Evolutionary conservation across 192 early-diverging fungal genomes (phyloP).

Genomic region (Backusella psychrophila): DNA sequence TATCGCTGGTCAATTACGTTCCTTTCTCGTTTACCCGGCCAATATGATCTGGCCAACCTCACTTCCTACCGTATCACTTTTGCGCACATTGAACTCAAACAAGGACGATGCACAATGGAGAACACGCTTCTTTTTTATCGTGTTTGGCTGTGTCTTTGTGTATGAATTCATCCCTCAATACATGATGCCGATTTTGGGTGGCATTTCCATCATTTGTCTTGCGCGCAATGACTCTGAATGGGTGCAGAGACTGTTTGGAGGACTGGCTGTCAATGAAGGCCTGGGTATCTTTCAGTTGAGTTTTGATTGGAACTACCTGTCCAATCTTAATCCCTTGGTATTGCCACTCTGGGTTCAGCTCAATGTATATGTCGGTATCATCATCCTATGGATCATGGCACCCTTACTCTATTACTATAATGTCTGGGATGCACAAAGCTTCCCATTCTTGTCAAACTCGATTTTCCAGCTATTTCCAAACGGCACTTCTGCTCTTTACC

Average conservation of each 20-base stretch:
- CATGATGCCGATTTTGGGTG: constrained; percentile 37
- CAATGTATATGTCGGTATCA: constrained; percentile 65
- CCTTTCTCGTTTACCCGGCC: constrained; percentile 45
- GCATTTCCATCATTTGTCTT: constrained; percentile 40
- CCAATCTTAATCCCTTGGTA: constrained; percentile 37
- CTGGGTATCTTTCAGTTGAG: constrained; percentile 40
- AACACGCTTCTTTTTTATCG: constrained; percentile 42
- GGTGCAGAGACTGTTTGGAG: constrained; percentile 40
- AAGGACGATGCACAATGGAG: constrained; percentile 12
- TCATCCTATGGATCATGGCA: constrained; percentile 50
- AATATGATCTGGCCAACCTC: constrained; percentile 56
- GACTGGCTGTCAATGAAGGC: constrained; percentile 39
- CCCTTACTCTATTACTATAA: constrained; percentile 58
- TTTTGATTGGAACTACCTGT: constrained; percentile 47
- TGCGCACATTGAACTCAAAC: constrained; percentile 33
- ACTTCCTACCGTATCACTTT: constrained; percentile 44
- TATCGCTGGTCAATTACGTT: constrained; percentile 43
- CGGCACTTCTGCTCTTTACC: constrained; percentile 38
- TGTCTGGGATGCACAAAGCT: constrained; percentile 46
- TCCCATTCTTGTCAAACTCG: constrained; percentile 52
- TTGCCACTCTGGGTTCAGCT: constrained; percentile 69
- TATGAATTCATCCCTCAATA: constrained; percentile 45
- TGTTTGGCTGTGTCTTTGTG: constrained; percentile 34
- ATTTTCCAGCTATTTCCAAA: constrained; percentile 41
- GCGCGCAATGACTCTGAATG: constrained; percentile 30